Base-by-base conservation (phyloP, 768 basidiomycete genomes). In the Suillus cothurnatus region DNA sequence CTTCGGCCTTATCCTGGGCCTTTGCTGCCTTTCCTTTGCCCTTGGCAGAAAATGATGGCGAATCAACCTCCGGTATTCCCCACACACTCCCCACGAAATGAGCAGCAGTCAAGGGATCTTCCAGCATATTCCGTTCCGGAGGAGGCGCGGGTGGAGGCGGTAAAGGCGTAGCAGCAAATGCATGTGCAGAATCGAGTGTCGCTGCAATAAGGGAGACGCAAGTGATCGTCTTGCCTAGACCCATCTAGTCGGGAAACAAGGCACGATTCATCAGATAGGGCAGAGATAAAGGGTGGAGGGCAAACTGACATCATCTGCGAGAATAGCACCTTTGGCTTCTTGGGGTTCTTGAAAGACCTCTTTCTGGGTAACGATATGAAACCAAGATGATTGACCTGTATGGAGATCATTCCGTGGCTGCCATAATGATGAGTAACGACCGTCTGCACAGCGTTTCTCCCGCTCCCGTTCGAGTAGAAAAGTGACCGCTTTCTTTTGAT, bases 401-500 rank as follows among this genome's bases (percentile, higher is more conserved):
- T 85, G 71, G 31, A 83, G 82, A 68, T 88, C 86, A 55, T 72
- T 69, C 56, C 86, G 79, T 63, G 74, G 71, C 67, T 91, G 88
- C 92, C 92, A 94, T 47, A 94, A 75, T 9, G 91, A 89, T 17
- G 89, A 87, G 70, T 83, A 86, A 66, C 78, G 84, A 69, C 91
- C 92, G 77, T 86, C 83, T 52, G 78, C 70, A 43, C 82, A 81
- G 39, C 78, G 74, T 66, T 79, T 83, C 77, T 94, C 92, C 67
- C 87, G 84, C 76, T 92, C 89, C 74, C 97, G 86, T 72, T 97
- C 94, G 23, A 98, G 83, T 59, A 99, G 81, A 78, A 99, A 99
- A 2, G 97, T 95, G 23, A 99, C 83, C 28, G 97, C 97, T 77
- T 97, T 97, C 80, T 95, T 97, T 80, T 99, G 97, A 82, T 99